Evolutionary conservation across 768 basidiomycete species (phyloP), one percentile per base, ranked within the genome.

Genomic region (Pleurotus sapidus): DNA sequence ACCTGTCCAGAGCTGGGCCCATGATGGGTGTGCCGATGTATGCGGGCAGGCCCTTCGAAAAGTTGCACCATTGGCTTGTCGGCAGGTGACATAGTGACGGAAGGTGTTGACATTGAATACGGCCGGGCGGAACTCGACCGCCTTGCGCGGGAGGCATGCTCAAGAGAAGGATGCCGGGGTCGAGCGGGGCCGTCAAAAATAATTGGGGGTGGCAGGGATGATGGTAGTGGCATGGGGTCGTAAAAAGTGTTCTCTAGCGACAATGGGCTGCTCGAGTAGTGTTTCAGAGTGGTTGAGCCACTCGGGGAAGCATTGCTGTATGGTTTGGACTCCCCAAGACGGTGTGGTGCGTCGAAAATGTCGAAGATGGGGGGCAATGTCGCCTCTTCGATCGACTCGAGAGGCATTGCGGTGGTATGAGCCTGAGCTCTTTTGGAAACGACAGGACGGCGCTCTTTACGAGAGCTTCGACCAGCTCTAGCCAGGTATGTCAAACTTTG

Each of bases 101-200:
- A 50, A 45, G 55, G 53, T 17, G 62, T 48, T n/a, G 57, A 59
- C 45, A 58, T 57, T 24, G 60, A 65, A 59, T 60, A 63, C 23
- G 64, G 66, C 39, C 64, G 67, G 50, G 69, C 67, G 55, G 57
- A 48, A 17, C 65, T 57, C 50, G 57, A 47, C n/a, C 46, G 27
- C 14, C 48, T 49, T 49, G 64, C 60, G 47, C 63, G 66, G 39
- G 63, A 60, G 30, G 66, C 63, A 46, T 62, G 59, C 7, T 65
- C 64, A 5, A 70, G 55, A 4, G 65, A 55, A 7, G 59, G 60
- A 45, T 68, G 67, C 39, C 73, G 67, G 12, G 71, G 70, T 25
- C 55, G 59, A 9, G 80, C 78, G 4, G 82, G 82, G 3, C 81
- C 82, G 54, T 82, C 81, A 57, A 80, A 80, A 15, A 76, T 60